A percentile compares a stretch with the other conserved stretches of the same genome.
Conservation (phyloP, 176 grass and related monocot genomes). For the Aegilops bicornis region DNA sequence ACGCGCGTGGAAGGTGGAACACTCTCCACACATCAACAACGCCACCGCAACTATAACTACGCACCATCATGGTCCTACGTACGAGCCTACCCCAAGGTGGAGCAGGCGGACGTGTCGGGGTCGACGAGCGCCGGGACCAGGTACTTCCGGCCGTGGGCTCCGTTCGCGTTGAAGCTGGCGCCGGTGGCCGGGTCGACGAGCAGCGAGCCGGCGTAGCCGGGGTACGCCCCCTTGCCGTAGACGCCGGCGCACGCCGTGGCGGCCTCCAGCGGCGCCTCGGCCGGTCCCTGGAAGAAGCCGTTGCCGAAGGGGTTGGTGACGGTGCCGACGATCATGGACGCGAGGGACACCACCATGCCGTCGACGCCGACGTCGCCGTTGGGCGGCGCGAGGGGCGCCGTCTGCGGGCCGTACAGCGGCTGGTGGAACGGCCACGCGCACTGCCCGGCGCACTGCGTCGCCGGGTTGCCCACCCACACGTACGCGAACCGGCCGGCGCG, state of each 20-base stretch:
- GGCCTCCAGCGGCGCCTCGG: conserved; percentile 78
- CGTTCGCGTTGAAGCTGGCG: conserved; percentile 80
- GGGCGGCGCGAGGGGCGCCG: conserved; percentile 64
- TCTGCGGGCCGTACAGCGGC: conserved; percentile 85
- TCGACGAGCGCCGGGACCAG: conserved; percentile 82
- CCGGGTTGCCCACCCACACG: conserved; percentile 92
- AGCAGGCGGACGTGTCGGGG: conserved; percentile 73
- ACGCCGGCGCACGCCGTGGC: conserved; percentile 89
- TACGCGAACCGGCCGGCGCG: conserved; percentile 65
- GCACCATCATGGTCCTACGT: not conserved
- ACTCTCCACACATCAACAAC: conserved; percentile 20
- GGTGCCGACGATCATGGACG: conserved; percentile 75
- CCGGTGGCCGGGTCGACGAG: conserved; percentile 58
- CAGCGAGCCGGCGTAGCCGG: conserved; percentile 66
- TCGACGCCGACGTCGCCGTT: conserved; percentile 91
- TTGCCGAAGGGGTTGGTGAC: conserved; percentile 86
- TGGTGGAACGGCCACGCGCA: conserved; percentile 99
- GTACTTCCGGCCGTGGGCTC: conserved; percentile 69
- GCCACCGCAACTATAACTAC: not conserved
- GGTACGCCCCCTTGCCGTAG: conserved; percentile 89
- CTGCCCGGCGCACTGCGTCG: conserved; percentile 74
- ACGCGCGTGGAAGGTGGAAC: conserved; percentile 38
- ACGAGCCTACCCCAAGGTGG: conserved; percentile 58
- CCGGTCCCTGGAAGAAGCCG: conserved; percentile 79
- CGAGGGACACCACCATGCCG: conserved; percentile 88